These are phyloP conservation scores for Lipomyces yamadae DNA, from an alignment of 805 yeast species.

Conservation along the genomic window DNA sequence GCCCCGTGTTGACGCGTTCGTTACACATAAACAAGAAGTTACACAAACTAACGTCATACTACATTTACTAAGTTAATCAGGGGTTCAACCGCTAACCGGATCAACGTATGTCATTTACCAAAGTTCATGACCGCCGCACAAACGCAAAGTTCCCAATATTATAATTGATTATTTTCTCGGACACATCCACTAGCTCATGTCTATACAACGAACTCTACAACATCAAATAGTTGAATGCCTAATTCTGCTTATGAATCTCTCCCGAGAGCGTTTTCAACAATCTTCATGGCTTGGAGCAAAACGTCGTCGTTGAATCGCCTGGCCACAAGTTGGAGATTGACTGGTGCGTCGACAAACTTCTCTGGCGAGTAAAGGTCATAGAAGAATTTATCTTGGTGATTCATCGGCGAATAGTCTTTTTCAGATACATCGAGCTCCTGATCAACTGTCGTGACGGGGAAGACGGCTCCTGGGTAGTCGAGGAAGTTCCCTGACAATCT, in stretches of 20 bases:
- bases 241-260: conserved; percentile 19
- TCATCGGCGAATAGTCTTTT: conserved; percentile 37
- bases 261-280: conserved; percentile 34
- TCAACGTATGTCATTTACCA: too few relatives aligned
- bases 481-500: conserved; percentile 57
- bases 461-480: conserved; percentile 64
- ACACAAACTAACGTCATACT: background rate
- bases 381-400: conserved; percentile 38
- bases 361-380: conserved; percentile 40
- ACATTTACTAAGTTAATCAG: too few relatives aligned
- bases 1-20: background rate
- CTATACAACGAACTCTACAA: background rate
- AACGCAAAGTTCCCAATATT: background rate
- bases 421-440: conserved; percentile 34
- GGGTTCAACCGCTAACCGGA: too few relatives aligned
- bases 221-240: background rate
- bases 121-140: background rate
- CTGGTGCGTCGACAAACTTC: conserved; percentile 39
- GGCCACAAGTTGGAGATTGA: conserved; percentile 39
- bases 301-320: conserved; percentile 43
- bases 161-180: background rate
- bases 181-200: background rate
- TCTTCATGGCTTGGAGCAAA: conserved; percentile 47
- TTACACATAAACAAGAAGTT: background rate
- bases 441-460: conserved; percentile 40